phyloP scores from a whole-genome alignment of 2,329 filamentous ascomycete species.

The Trichoderma aggressivum region DNA sequence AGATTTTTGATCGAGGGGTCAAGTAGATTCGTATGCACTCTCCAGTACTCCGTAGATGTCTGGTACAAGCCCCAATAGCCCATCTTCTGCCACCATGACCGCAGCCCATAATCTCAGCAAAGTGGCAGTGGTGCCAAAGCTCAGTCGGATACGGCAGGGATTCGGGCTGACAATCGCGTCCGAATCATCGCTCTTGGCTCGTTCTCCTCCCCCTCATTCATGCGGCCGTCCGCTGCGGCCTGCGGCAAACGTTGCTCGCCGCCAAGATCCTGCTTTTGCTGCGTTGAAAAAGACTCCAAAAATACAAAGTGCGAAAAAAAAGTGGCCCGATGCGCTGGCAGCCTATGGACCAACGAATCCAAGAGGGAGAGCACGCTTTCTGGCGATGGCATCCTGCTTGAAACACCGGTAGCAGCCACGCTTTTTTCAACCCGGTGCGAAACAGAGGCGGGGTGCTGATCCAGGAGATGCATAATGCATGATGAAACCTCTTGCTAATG shows the following conservation, averaged over 20 bases:
- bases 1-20: not conserved
- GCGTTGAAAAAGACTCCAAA: not conserved
- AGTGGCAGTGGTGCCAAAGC: not conserved
- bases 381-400: not conserved
- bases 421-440: not conserved
- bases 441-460: not conserved
- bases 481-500: not conserved
- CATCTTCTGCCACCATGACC: not conserved
- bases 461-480: not conserved
- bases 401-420: not conserved
- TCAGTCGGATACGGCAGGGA: not conserved
- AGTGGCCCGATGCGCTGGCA: slow-evolving; percentile 11
- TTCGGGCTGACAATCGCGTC: slow-evolving; percentile 4
- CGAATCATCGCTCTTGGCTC: not conserved
- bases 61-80: not conserved
- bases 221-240: slow-evolving; percentile 10
- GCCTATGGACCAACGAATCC: not conserved
- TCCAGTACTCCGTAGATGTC: not conserved
- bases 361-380: not conserved
- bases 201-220: not conserved
- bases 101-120: not conserved
- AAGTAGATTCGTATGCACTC: not conserved
- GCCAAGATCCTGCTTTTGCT: not conserved
- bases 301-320: not conserved
- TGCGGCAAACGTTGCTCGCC: not conserved